Conservation (phyloP, 192 early-diverging fungal species). For the Entomortierella chlamydospora region DNA sequence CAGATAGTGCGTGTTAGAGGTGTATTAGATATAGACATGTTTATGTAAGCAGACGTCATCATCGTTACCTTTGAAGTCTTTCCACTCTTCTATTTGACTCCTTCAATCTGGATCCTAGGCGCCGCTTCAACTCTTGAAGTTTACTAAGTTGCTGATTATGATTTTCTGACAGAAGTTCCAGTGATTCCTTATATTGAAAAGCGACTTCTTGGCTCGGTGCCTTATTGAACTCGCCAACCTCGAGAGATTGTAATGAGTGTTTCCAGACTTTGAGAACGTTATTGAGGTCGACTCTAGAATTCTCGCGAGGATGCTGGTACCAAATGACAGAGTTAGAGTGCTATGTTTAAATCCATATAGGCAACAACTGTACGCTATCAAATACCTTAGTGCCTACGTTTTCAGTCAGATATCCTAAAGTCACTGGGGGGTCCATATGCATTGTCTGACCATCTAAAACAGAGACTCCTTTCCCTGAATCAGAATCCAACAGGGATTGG, state of each 20-base stretch:
- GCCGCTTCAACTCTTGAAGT: conserved; percentile 6
- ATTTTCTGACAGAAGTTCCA: background rate
- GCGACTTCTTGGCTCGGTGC: background rate
- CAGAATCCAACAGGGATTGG: background rate
- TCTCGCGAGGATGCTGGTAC: background rate
- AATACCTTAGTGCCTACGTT: background rate
- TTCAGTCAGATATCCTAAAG: background rate
- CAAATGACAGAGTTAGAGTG: background rate
- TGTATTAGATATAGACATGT: background rate
- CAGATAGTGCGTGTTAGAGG: background rate
- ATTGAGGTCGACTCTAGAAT: background rate
- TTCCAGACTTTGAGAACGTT: conserved; percentile 23
- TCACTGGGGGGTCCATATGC: background rate
- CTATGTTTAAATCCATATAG: background rate
- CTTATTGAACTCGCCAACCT: background rate
- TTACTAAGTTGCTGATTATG: conserved; percentile 5
- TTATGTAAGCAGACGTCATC: too few species aligned
- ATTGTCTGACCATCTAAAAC: background rate
- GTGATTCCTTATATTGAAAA: background rate
- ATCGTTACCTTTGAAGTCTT: conserved; percentile 16
- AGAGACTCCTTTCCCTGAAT: background rate
- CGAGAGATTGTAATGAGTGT: conserved; percentile 10
- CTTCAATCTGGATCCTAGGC: conserved; percentile 9
- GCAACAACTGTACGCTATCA: background rate
- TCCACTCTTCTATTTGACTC: conserved; percentile 21